These are phyloP conservation scores for Hysterangium stoloniferum DNA, from an alignment of 768 basidiomycete species.

Conservation along the genomic window DNA sequence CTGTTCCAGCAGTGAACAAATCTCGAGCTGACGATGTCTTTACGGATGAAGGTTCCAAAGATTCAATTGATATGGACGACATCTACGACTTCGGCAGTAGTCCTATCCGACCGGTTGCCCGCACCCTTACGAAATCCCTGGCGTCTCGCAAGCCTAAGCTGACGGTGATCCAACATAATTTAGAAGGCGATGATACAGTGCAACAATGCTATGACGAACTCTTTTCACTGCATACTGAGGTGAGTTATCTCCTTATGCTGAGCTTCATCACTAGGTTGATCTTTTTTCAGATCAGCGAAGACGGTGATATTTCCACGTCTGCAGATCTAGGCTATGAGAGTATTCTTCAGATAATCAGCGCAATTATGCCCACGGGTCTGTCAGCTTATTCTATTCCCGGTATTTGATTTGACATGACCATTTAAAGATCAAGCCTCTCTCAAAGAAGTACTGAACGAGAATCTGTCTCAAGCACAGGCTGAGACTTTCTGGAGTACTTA, in stretches of 20 bases:
- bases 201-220: slow-evolving; percentile 13
- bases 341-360: slow-evolving; percentile 12
- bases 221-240: slow-evolving; percentile 3
- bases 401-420: neutral
- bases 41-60: neutral
- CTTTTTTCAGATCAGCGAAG: slow-evolving; percentile 10
- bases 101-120: neutral
- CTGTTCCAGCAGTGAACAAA: slow-evolving; percentile 11
- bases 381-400: neutral
- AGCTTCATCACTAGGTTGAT: neutral
- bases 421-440: slow-evolving; percentile 8
- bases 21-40: slow-evolving; percentile 10
- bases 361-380: slow-evolving; percentile 12
- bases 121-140: neutral
- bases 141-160: neutral
- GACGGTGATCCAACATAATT: neutral
- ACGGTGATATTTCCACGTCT: neutral
- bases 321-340: slow-evolving; percentile 12
- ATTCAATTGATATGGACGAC: slow-evolving; percentile 10
- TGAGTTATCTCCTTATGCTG: neutral
- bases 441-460: slow-evolving; percentile 10
- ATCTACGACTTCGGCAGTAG: slow-evolving; percentile 11
- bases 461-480: slow-evolving; percentile 5
- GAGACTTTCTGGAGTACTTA: slow-evolving; percentile 12
- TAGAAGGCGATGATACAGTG: neutral